Percentiles rank a stretch among this genome's conserved stretches.
Evolutionary conservation across 2,329 filamentous ascomycete species (phyloP).

Genomic region (Talaromyces verruculosus): DNA sequence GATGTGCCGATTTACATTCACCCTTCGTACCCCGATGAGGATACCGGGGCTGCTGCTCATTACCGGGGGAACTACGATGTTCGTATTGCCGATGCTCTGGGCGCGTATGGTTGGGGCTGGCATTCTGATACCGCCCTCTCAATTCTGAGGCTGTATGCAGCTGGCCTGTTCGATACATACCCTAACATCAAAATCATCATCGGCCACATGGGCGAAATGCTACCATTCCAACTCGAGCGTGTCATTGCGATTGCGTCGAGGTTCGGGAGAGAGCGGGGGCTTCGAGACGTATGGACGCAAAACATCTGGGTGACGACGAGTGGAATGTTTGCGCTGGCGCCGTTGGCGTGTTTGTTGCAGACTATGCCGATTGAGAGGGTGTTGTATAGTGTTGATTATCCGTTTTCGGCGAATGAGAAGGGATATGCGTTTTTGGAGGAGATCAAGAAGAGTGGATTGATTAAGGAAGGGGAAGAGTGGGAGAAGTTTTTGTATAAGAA

Average conservation of each 20-base stretch:
- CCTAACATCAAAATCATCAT: constrained; percentile 57
- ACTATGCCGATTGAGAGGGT: constrained; percentile 48
- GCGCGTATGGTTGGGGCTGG: constrained; percentile 37
- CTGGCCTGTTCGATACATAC: constrained; percentile 57
- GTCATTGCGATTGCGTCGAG: constrained; percentile 31
- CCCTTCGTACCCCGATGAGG: constrained; percentile 45
- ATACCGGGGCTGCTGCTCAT: constrained; percentile 33
- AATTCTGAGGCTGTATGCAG: constrained; percentile 48
- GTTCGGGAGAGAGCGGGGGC: constrained; percentile 23
- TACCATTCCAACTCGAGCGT: constrained; percentile 58
- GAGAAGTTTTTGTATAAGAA: constrained; percentile 54
- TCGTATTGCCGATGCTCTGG: constrained; percentile 23
- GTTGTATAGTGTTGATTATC: constrained; percentile 60
- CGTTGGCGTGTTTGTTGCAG: constrained; percentile 45
- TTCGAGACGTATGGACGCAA: constrained; percentile 54
- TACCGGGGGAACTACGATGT: constrained; percentile 42
- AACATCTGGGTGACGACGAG: constrained; percentile 61
- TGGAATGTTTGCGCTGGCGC: constrained; percentile 53
- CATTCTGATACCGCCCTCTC: constrained; percentile 40
- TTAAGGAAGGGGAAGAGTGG: constrained; percentile 51
- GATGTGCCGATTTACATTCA: constrained; percentile 56
- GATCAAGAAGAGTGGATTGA: constrained; percentile 51
- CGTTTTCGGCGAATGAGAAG: constrained; percentile 53
- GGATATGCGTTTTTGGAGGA: constrained; percentile 52
- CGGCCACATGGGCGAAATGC: constrained; percentile 54